A percentile compares a stretch with the other conserved stretches of the same genome.
Evolutionary conservation across 768 basidiomycete genomes (phyloP).

Genomic region (Clavaria fumosa): DNA sequence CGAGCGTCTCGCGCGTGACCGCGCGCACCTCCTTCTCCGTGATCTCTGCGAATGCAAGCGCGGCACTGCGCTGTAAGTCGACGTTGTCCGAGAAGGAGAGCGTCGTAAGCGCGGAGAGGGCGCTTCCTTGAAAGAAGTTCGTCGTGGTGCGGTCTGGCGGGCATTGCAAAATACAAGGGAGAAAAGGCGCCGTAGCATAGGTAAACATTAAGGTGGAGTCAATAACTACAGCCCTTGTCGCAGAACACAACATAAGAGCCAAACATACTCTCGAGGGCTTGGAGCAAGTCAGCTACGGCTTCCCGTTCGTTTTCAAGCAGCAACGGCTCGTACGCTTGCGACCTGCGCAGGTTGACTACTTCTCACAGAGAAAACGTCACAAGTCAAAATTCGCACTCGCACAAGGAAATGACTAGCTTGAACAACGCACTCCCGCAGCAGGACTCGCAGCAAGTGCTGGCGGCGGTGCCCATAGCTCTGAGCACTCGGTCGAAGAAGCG

Average conservation of each 20-base stretch:
- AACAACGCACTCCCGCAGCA: slow-evolving; percentile 41
- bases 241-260: slow-evolving; percentile 1
- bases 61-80: slow-evolving; percentile 94
- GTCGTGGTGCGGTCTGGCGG: slow-evolving; percentile 86
- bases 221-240: too few relatives aligned
- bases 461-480: too few relatives aligned
- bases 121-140: slow-evolving; percentile 94
- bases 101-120: slow-evolving; percentile 85
- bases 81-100: slow-evolving; percentile 99
- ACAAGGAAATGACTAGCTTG: slow-evolving; percentile 9
- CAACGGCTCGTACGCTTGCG: slow-evolving; percentile 76
- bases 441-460: slow-evolving; percentile 63
- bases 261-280: slow-evolving; percentile 88
- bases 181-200: not conserved
- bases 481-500: too few relatives aligned
- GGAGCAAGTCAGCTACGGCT: slow-evolving; percentile 92
- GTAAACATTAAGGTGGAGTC: slow-evolving; percentile 4
- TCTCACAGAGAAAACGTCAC: slow-evolving; percentile 2
- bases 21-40: slow-evolving; percentile 98
- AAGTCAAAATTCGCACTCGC: slow-evolving; percentile 11
- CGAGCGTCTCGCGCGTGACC: slow-evolving; percentile 91
- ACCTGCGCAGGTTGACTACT: slow-evolving; percentile 64
- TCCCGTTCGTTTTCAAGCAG: slow-evolving; percentile 89
- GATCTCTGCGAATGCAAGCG: slow-evolving; percentile 96
- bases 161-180: slow-evolving; percentile 4